Conservation (phyloP, 2,329 filamentous ascomycete genomes). For the Cercospora beticola region DNA sequence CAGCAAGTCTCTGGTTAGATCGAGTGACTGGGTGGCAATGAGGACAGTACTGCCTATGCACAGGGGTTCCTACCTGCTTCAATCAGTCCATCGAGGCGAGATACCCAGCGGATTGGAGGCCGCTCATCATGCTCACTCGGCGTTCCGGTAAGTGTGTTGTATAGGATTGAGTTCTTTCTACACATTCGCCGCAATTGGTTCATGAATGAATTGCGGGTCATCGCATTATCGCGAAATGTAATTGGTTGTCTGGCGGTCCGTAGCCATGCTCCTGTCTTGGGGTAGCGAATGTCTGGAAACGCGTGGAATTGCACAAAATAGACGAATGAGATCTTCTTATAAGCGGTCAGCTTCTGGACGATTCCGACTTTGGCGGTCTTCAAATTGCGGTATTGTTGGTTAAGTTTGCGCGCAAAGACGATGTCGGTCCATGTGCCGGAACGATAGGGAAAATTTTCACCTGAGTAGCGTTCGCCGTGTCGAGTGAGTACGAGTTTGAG, state of each 20-base stretch:
- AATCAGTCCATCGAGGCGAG: constrained; percentile 17
- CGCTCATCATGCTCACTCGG: background rate
- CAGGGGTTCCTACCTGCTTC: background rate
- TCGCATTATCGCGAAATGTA: constrained; percentile 11
- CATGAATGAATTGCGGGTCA: constrained; percentile 20
- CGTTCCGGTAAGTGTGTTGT: constrained; percentile 4
- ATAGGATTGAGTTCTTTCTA: constrained; percentile 11
- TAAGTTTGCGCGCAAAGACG: constrained; percentile 16
- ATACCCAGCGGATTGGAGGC: constrained; percentile 13
- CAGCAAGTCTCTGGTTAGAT: background rate
- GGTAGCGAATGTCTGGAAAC: constrained; percentile 1
- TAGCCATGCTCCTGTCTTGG: constrained; percentile 4
- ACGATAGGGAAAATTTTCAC: constrained; percentile 9
- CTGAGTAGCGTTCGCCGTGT: constrained; percentile 22
- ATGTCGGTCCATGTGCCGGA: constrained; percentile 19
- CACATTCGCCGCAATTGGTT: constrained; percentile 17
- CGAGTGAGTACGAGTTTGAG: constrained; percentile 22
- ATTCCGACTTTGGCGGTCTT: constrained; percentile 23
- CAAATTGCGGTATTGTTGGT: constrained; percentile 17
- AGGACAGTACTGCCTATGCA: background rate
- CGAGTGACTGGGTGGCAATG: background rate
- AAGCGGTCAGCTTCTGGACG: constrained; percentile 23
- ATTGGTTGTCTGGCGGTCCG: constrained; percentile 17
- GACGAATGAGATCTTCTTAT: constrained; percentile 22
- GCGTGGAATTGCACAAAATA: constrained; percentile 26